Base-by-base conservation (phyloP, 2,329 filamentous ascomycete species). In the Trichoderma gracile region DNA sequence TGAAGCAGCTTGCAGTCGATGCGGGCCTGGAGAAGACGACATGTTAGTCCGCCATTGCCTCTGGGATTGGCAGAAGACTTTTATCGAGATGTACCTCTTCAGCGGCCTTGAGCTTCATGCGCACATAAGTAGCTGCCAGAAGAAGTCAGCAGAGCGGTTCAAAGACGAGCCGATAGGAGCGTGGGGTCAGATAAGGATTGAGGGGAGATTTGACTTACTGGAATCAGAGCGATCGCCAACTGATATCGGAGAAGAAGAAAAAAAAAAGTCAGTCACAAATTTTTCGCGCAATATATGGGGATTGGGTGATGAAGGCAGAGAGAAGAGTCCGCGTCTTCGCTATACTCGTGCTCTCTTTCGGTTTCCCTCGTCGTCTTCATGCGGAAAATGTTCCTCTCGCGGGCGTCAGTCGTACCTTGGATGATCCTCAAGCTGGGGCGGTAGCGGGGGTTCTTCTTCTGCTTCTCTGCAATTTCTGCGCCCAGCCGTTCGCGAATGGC, bases 71-170 rank as follows among this genome's bases (percentile, higher is more conserved):
- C 45, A 54, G 25, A 52, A 10, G 3, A 3, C 25, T 10, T n/a
- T 38, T 10, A 23, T 62, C 25, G 12, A 14, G 23, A 33, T 45
- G 33, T 81, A 93, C 91, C 85, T 98, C 95, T 76, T 91, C 83
- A 65, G 95, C 95, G 69, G 95, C 95, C 85, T 97, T 99, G 74
- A 97, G 82, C 83, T 99, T 99, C 95, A 99, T 99, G 80, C 93
- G 93, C 79, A 99, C 94, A 90, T 99, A 99, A 59, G 94, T 98
- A 74, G 89, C 91, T 94, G 73, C 68, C n/a, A 64, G 65, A 68
- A 68, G 71, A 76, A 71, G 77, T 73, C 76, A 66, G 60, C 25
- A 5, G n/a, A 38, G 63, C 55, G 19, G 52, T 27, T 58, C 33
- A 15, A 55, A 49, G 17, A 33, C 43, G 17, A 43, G 40, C 58